These are phyloP conservation scores for Umbilicaria muhlenbergii DNA, from an alignment of 495 filamentous ascomycete genomes.

Conservation along the genomic window DNA sequence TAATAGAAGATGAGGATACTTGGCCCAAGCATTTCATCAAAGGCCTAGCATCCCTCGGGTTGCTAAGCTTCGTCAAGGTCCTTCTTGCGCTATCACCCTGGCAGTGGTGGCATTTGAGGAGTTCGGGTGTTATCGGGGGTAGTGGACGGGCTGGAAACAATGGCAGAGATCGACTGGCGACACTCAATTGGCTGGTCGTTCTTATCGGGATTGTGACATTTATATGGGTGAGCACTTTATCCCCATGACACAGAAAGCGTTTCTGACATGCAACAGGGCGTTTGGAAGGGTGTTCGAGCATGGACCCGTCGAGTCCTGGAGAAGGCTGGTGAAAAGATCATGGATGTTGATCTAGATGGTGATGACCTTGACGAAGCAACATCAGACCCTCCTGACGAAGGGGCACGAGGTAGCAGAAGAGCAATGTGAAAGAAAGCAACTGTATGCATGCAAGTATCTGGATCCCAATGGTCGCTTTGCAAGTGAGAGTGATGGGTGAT, in stretches of 20 bases:
- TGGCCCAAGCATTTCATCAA: conserved; percentile 82
- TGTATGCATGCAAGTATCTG: conserved; percentile 9
- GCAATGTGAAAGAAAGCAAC: conserved; percentile 20
- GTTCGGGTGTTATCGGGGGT: conserved; percentile 29
- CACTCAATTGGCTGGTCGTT: conserved; percentile 62
- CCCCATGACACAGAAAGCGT: not conserved
- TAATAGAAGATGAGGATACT: conserved; percentile 27
- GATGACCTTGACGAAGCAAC: conserved; percentile 26
- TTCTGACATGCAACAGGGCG: conserved; percentile 36
- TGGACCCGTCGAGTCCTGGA: conserved; percentile 56
- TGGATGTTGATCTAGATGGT: conserved; percentile 67
- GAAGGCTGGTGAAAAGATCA: conserved; percentile 58
- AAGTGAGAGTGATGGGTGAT: not conserved
- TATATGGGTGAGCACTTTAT: conserved; percentile 47
- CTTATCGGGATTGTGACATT: conserved; percentile 69
- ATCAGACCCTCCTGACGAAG: conserved; percentile 27
- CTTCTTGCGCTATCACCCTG: conserved; percentile 59
- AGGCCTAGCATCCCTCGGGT: conserved; percentile 67
- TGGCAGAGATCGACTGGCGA: conserved; percentile 57
- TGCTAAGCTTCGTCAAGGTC: conserved; percentile 74
- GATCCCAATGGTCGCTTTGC: no score
- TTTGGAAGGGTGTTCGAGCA: conserved; percentile 62
- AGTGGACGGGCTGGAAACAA: conserved; percentile 38
- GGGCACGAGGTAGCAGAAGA: conserved; percentile 21
- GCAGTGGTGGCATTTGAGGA: conserved; percentile 58